These are phyloP conservation scores for Aspergillus glaucus DNA, from an alignment of 2,329 filamentous ascomycete species.

Conservation along the genomic window DNA sequence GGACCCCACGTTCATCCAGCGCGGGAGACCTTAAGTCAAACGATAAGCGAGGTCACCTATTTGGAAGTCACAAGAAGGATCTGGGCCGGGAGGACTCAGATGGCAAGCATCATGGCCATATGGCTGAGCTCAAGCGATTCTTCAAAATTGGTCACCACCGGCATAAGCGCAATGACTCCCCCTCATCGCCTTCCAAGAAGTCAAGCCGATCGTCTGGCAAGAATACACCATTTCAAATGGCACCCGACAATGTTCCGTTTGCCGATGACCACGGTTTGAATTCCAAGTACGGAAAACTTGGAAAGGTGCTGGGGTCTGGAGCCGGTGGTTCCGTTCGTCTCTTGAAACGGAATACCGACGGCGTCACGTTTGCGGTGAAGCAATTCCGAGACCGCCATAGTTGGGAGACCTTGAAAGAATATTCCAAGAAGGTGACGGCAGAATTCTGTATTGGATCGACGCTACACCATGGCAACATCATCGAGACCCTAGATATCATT, in stretches of 20 bases:
- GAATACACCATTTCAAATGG: constrained; percentile 49
- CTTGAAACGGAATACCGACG: constrained; percentile 89
- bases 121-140: constrained; percentile 94
- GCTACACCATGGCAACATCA: constrained; percentile 94
- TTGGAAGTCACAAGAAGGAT: constrained; percentile 48
- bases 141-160: constrained; percentile 72
- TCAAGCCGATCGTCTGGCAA: constrained; percentile 47
- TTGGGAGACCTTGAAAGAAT: constrained; percentile 91
- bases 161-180: constrained; percentile 57
- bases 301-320: constrained; percentile 85
- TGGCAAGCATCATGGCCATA: constrained; percentile 60
- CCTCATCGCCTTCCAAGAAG: constrained; percentile 54
- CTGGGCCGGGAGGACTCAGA: constrained; percentile 44
- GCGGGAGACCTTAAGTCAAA: constrained; percentile 36
- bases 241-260: constrained; percentile 62
- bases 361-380: constrained; percentile 93
- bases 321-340: constrained; percentile 90
- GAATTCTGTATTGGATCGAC: constrained; percentile 98
- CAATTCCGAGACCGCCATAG: constrained; percentile 88
- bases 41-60: constrained; percentile 51
- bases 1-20: constrained; percentile 43
- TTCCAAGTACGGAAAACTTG: constrained; percentile 92
- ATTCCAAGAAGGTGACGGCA: constrained; percentile 95
- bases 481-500: constrained; percentile 94
- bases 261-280: constrained; percentile 86